Conservation (phyloP, 495 filamentous ascomycete genomes). For the Aspergillus olivimuriae region DNA sequence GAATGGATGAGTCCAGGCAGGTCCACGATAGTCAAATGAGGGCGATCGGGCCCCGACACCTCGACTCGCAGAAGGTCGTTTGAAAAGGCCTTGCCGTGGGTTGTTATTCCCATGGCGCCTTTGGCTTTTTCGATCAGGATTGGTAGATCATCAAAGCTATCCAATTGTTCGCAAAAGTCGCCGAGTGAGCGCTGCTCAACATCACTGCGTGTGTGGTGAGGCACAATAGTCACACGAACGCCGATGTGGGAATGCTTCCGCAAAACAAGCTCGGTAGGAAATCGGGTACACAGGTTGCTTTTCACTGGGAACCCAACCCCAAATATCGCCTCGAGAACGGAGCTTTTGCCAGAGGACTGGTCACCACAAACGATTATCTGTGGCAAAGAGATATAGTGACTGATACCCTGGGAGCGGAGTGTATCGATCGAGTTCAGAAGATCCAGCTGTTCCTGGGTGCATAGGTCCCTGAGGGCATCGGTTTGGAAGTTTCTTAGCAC, state of each 20-base stretch:
- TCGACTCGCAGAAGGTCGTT: conserved; percentile 48
- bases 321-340: conserved; percentile 60
- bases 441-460: conserved; percentile 33
- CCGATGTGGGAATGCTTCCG: conserved; percentile 28
- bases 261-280: conserved; percentile 53
- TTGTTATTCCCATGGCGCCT: conserved; percentile 43
- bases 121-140: conserved; percentile 45
- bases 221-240: conserved; percentile 33
- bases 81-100: conserved; percentile 31
- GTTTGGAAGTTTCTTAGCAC: conserved; percentile 8
- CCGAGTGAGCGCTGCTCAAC: conserved; percentile 16
- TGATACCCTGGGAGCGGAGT: conserved; percentile 51
- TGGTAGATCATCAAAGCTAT: conserved; percentile 28
- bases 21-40: conserved; percentile 52
- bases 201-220: conserved; percentile 19
- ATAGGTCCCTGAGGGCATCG: conserved; percentile 12
- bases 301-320: conserved; percentile 52
- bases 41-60: conserved; percentile 43
- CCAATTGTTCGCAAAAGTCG: conserved; percentile 28
- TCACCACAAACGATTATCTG: conserved; percentile 63
- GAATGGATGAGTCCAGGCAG: conserved; percentile 47
- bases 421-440: conserved; percentile 53
- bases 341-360: conserved; percentile 29
- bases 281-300: conserved; percentile 49
- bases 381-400: conserved; percentile 46